Percentiles rank a stretch among this genome's conserved stretches.
Evolutionary conservation across 805 yeast species (phyloP).

Genomic region (Wickerhamomyces rabaulensis): DNA sequence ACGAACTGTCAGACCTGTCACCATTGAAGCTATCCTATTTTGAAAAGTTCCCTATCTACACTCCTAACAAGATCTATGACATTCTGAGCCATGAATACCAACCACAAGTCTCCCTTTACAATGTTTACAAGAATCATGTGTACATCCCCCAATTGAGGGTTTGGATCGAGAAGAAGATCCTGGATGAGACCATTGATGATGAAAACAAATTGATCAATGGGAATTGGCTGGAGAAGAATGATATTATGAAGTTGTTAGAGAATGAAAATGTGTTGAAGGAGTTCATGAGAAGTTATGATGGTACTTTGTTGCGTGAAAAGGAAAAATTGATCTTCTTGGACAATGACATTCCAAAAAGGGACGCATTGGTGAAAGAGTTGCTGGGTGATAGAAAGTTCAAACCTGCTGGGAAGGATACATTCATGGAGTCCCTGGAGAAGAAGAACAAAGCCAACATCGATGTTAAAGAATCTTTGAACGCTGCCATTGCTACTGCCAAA

Average conservation of each 20-base stretch:
- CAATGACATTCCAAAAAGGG: neutral
- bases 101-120: slow-evolving; percentile 28
- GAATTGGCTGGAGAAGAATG: slow-evolving; percentile 7
- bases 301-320: slow-evolving; percentile 27
- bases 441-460: neutral
- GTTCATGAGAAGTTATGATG: slow-evolving; percentile 26
- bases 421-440: neutral
- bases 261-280: slow-evolving; percentile 27
- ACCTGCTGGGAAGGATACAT: neutral
- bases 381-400: neutral
- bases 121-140: slow-evolving; percentile 34
- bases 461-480: neutral
- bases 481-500: neutral
- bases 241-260: slow-evolving; percentile 3
- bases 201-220: slow-evolving; percentile 27
- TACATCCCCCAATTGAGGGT: slow-evolving; percentile 50
- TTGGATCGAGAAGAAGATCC: slow-evolving; percentile 42
- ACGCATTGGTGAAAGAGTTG: neutral
- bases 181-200: slow-evolving; percentile 15
- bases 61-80: slow-evolving; percentile 42
- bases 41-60: slow-evolving; percentile 56
- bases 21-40: slow-evolving; percentile 48
- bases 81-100: slow-evolving; percentile 46
- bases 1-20: slow-evolving; percentile 39
- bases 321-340: slow-evolving; percentile 25